These are phyloP conservation scores for Cercospora sp. DNA, from an alignment of 2,329 filamentous ascomycete genomes.

Conservation along the genomic window DNA sequence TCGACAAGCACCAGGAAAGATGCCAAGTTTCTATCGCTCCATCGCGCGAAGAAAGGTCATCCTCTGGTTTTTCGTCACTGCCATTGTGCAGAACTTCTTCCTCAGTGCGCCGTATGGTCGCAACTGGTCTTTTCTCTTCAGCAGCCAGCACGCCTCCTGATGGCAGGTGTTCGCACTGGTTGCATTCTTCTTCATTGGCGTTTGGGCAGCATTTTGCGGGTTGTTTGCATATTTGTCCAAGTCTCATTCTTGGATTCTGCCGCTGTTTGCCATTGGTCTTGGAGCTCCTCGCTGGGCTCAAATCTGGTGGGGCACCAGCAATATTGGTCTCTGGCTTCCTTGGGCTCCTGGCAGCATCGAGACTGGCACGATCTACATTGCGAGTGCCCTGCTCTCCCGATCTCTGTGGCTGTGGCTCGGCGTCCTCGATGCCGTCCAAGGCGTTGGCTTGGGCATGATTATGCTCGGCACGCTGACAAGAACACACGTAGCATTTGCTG, in stretches of 20 bases:
- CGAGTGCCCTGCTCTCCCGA: constrained; percentile 56
- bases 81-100: constrained; percentile 66
- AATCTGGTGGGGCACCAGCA: constrained; percentile 64
- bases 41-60: constrained; percentile 62
- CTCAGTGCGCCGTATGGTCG: constrained; percentile 64
- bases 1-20: constrained; percentile 60
- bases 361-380: constrained; percentile 46
- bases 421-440: constrained; percentile 63
- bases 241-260: constrained; percentile 63
- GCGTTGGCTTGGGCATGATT: constrained; percentile 66
- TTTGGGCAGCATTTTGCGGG: constrained; percentile 56
- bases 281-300: constrained; percentile 65
- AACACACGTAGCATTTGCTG: constrained; percentile 61
- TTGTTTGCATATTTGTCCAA: constrained; percentile 56
- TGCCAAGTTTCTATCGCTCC: constrained; percentile 64
- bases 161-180: constrained; percentile 60
- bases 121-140: constrained; percentile 65
- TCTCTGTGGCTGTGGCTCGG: constrained; percentile 66
- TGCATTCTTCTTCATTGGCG: constrained; percentile 52
- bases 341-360: constrained; percentile 48
- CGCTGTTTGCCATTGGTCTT: constrained; percentile 65
- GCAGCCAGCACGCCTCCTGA: constrained; percentile 53
- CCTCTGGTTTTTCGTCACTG: constrained; percentile 64
- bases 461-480: constrained; percentile 61
- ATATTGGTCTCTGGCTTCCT: constrained; percentile 60